Base-by-base conservation (phyloP, 2,329 filamentous ascomycete species). In the Alternaria tenuissima region DNA sequence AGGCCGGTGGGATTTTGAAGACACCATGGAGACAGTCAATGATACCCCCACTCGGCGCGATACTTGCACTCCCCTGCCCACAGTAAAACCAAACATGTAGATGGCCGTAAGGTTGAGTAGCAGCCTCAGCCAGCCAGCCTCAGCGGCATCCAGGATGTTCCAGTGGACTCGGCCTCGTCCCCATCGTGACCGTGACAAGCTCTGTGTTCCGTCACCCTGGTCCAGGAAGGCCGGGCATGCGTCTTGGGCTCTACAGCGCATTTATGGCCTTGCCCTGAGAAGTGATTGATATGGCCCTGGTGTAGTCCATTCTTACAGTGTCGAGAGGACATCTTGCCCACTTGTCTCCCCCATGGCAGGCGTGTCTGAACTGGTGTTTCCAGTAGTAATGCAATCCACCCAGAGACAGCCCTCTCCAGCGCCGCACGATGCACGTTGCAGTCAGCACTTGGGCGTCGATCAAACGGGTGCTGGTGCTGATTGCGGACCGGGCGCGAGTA, bases 401-500 rank as follows among this genome's bases (percentile, higher is more conserved):
- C 43, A 49, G 48, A 61, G 53, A 55, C 58, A 52, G 55, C 53
- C 34, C 55, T 53, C 47, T 43, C 47, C n/a, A 64, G 63, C 62
- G 67, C 63, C 67, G 69, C 69, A 72, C 69, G 69, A 72, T 67
- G 69, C 68, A 72, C 68, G 69, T 72, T 72, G 67, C 68, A 66
- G 63, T 66, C 69, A 72, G 63, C 67, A 67, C 66, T 69, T 56
- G 65, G 63, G 55, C 68, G 72, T 68, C 73, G 75, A 77, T 78
- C 76, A 78, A 78, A 77, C 76, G 76, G 75, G 73, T 69, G 73
- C 69, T 74, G 71, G 73, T 72, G 71, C 73, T 69, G 69, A 69
- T 62, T 63, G 64, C 65, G 71, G 68, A 63, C 73, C 68, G 68
- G 71, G 69, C 69, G 59, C 62, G 67, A 61, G 72, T 73, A 57